Base-by-base conservation (phyloP, 2,329 filamentous ascomycete genomes). In the Aspergillus neotritici region DNA sequence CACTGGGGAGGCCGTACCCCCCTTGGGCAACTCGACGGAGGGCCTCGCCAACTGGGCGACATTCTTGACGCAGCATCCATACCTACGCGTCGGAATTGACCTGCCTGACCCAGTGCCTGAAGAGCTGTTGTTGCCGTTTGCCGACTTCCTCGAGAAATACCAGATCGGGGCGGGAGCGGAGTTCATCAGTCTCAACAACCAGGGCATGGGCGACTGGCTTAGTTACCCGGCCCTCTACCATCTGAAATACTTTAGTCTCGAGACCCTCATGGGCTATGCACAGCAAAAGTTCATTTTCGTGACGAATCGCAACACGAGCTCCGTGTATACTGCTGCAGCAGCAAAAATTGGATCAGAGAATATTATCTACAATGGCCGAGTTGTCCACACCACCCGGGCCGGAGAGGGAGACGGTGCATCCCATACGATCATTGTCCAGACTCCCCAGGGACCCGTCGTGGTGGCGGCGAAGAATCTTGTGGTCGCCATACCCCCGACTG, bases 1-100 rank as follows among this genome's bases (percentile, higher is more conserved):
- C 6, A 57, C 48, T 1, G 58, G 58, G 1, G 36, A 55, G 33
- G 17, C 37, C 1, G 47, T 53, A 3, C 43, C 46, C 4, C 43
- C 48, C 3, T 33, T 43, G 3, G 51, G 52, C 0, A 41, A 53
- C 21, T 25, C 21, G 21, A 25, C 21, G 7, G 21, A 25, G 7
- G 21, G 21, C 6, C 21, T 25, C 21, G 9, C 21, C 21, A 25
- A 25, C 21, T 25, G 21, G 21, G 21, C 21, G 21, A 25, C 21
- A 8, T 25, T 25, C 21, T 25, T 25, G 21, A 25, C 21, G 21
- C 21, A 39, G n/a, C 48, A 44, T 15, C 40, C 48, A 11, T 43
- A 38, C 25, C 14, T 51, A 14, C 14, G 15, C 8, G 32, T 37
- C 5, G 35, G 29, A 10, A 44, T 25, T 17, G 34, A 46, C 4